Conservation (phyloP, 495 filamentous ascomycete species). For the Astrothelium subdiscretum region DNA sequence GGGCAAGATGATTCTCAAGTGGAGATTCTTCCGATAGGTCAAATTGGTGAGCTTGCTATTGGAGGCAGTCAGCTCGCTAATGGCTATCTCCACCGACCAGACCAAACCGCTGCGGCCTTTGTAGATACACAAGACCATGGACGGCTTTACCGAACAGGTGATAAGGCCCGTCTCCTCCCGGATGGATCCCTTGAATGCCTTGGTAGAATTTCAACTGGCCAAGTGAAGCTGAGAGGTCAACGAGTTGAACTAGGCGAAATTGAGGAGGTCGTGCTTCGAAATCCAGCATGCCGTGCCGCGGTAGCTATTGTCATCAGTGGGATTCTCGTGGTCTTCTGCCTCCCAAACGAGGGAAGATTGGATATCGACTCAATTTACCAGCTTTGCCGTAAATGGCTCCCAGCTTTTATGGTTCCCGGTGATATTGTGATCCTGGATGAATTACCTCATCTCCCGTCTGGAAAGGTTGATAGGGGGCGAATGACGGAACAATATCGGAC, state of each 20-base stretch:
- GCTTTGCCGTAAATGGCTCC: constrained; percentile 59
- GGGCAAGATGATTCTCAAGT: constrained; percentile 18
- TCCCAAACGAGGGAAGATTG: constrained; percentile 28
- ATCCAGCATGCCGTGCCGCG: constrained; percentile 39
- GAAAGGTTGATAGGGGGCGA: constrained; percentile 60
- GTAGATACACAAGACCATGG: constrained; percentile 41
- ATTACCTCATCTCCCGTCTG: constrained; percentile 63
- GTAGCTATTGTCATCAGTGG: constrained; percentile 49
- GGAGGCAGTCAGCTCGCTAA: constrained; percentile 69
- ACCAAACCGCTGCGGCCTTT: constrained; percentile 64
- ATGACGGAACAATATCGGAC: constrained; percentile 45
- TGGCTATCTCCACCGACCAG: constrained; percentile 71
- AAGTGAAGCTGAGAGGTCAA: constrained; percentile 75
- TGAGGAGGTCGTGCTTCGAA: constrained; percentile 53
- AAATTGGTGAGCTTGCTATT: constrained; percentile 69
- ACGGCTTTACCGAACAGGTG: constrained; percentile 71
- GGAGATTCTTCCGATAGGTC: constrained; percentile 49
- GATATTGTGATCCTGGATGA: constrained; percentile 49
- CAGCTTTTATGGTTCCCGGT: constrained; percentile 64
- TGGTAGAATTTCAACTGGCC: constrained; percentile 64
- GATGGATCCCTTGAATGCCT: constrained; percentile 69
- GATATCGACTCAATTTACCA: constrained; percentile 35
- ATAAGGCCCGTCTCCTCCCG: constrained; percentile 57
- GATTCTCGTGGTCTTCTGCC: constrained; percentile 56
- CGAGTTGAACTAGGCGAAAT: constrained; percentile 75